Evolutionary conservation across 2,329 filamentous ascomycete species (phyloP).

Genomic region (Madurella fahalii): DNA sequence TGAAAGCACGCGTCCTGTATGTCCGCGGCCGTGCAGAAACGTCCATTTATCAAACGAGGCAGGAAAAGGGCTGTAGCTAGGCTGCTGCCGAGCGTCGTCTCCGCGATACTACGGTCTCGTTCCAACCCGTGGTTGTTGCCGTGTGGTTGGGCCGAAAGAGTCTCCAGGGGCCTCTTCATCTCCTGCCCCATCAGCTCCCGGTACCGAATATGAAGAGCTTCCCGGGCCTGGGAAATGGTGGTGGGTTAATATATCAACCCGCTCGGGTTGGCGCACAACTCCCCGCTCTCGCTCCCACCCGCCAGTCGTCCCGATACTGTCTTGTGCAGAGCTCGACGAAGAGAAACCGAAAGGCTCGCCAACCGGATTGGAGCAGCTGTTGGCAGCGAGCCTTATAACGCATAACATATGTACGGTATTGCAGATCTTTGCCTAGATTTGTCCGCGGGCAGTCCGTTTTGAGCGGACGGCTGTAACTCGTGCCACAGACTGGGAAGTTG

Average conservation of each 20-base stretch:
- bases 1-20: not conserved
- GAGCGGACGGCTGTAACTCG: no score
- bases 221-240: not conserved
- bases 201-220: constrained; percentile 5
- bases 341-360: constrained; percentile 3
- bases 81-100: not conserved
- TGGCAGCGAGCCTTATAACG: no score
- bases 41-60: not conserved
- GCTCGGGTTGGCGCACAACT: constrained; percentile 4
- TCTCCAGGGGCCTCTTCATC: not conserved
- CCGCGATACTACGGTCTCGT: not conserved
- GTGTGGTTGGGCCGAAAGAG: not conserved
- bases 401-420: not conserved
- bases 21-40: no score
- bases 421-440: not conserved
- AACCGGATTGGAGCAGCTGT: not conserved
- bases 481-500: no score
- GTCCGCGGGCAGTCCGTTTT: no score
- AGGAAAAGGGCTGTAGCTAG: no score
- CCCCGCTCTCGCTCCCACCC: not conserved
- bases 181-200: not conserved
- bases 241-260: constrained; percentile 14
- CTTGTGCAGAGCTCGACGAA: not conserved
- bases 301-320: no score
- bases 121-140: not conserved